Conservation (phyloP, 2,329 filamentous ascomycete genomes). For the Cercospora sp. region DNA sequence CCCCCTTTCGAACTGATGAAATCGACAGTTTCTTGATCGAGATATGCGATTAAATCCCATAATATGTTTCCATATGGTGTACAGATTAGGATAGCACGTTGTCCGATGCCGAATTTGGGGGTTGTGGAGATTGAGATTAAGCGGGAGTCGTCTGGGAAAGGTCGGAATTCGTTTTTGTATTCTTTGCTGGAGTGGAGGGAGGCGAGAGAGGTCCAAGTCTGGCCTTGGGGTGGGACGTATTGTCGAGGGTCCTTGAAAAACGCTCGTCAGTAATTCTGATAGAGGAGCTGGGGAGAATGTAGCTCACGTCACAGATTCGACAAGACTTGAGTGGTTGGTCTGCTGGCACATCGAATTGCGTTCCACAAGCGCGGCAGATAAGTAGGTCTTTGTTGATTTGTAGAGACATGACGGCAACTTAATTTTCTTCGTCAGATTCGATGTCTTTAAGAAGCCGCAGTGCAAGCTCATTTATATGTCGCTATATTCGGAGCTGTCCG, state of each 20-base stretch:
- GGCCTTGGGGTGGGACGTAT: constrained; percentile 64
- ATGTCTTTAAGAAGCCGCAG: not conserved
- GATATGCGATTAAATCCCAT: constrained; percentile 73
- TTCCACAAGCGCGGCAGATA: constrained; percentile 69
- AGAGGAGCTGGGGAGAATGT: no score
- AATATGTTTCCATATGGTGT: constrained; percentile 69
- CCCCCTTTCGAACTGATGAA: constrained; percentile 64
- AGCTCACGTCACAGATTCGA: constrained; percentile 69
- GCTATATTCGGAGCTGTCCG: not conserved
- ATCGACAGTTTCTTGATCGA: constrained; percentile 64
- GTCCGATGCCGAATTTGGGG: constrained; percentile 66
- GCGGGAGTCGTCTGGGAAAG: constrained; percentile 47
- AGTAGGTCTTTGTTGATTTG: constrained; percentile 45
- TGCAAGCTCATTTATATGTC: not conserved
- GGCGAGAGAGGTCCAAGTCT: constrained; percentile 64
- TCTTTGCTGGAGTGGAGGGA: constrained; percentile 33
- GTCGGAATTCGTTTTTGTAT: constrained; percentile 57
- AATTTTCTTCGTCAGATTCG: not conserved
- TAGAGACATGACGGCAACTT: not conserved
- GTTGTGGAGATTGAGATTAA: constrained; percentile 50
- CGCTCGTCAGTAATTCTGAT: no score
- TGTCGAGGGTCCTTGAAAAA: constrained; percentile 67
- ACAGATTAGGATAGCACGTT: constrained; percentile 68
- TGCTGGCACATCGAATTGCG: constrained; percentile 62
- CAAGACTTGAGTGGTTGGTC: constrained; percentile 55